A percentile compares a stretch with the other conserved stretches of the same genome.
phyloP scores from a whole-genome alignment of 306 rosid species.

The Glycine latifolia region DNA sequence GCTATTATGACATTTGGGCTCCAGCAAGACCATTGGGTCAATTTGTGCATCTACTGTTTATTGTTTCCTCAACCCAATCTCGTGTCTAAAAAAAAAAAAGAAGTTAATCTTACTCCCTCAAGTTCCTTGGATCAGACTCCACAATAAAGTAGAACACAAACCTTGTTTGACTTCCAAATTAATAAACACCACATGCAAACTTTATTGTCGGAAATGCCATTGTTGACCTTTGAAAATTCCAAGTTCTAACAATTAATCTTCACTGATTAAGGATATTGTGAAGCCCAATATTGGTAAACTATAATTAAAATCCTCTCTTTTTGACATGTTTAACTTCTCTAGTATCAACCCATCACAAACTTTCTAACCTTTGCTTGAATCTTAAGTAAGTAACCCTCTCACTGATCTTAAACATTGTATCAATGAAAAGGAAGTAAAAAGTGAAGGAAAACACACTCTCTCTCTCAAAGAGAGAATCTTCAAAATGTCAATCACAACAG shows the following conservation, averaged over 20 bases:
- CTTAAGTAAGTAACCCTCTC: slow-evolving; percentile 24
- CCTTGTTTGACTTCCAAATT: slow-evolving; percentile 41
- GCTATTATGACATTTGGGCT: not conserved
- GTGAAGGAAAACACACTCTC: not conserved
- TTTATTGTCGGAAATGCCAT: not conserved
- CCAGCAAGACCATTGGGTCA: not conserved
- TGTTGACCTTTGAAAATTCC: slow-evolving; percentile 13
- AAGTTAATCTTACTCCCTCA: not conserved
- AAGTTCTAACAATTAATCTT: not conserved
- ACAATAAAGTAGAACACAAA: slow-evolving; percentile 28
- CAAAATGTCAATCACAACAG: slow-evolving; percentile 40
- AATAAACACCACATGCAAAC: slow-evolving; percentile 37
- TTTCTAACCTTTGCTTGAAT: slow-evolving; percentile 39
- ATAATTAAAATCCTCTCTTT: slow-evolving; percentile 4
- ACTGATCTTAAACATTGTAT: slow-evolving; percentile 4
- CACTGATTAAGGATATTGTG: slow-evolving; percentile 8
- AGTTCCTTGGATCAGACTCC: slow-evolving; percentile 32
- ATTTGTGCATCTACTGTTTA: too few species aligned
- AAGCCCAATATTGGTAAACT: slow-evolving; percentile 32
- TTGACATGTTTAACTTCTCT: slow-evolving; percentile 3
- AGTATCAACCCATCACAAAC: slow-evolving; percentile 20
- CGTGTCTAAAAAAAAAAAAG: not conserved
- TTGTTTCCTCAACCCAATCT: not conserved
- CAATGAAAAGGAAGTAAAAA: not conserved
- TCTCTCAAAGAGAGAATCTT: slow-evolving; percentile 1